Evolutionary conservation across 176 grass and related monocot genomes (phyloP).

Genomic region (Bothriochloa decipiens): DNA sequence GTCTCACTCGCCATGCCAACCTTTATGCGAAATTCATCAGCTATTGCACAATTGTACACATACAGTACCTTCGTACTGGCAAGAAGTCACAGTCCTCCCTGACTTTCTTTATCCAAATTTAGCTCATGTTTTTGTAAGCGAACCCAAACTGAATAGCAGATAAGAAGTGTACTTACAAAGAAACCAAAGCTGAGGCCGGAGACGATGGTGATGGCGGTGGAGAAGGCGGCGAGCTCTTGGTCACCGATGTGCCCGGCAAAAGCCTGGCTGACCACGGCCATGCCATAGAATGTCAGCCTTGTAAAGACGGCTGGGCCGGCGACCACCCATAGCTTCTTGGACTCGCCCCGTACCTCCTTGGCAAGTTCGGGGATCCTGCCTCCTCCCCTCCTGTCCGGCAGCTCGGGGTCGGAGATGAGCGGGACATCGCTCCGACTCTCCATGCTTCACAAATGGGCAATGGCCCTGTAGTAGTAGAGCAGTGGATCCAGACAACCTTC

Average conservation of each 20-base stretch:
- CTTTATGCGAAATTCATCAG: background rate
- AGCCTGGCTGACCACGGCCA: constrained; percentile 53
- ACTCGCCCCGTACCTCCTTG: constrained; percentile 26
- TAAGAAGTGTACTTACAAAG: constrained; percentile 23
- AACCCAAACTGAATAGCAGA: background rate
- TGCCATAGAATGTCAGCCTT: constrained; percentile 39
- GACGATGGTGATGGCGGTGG: constrained; percentile 48
- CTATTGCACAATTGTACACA: no score
- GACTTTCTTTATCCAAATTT: background rate
- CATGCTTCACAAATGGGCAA: background rate
- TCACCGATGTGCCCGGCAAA: constrained; percentile 61
- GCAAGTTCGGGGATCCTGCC: background rate
- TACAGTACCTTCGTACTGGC: no score
- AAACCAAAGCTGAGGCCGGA: constrained; percentile 54
- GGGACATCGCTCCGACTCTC: constrained; percentile 15
- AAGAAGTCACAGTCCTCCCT: background rate
- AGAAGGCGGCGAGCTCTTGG: constrained; percentile 55
- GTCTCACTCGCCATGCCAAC: constrained; percentile 66
- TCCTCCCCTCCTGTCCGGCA: background rate
- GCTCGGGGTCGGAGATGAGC: constrained; percentile 14
- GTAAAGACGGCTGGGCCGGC: constrained; percentile 38
- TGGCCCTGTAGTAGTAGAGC: background rate
- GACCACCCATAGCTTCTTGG: constrained; percentile 46
- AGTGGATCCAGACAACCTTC: background rate
- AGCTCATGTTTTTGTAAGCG: background rate